Conservation (phyloP, 495 filamentous ascomycete species). For the Massariosphaeria phaeospora region DNA sequence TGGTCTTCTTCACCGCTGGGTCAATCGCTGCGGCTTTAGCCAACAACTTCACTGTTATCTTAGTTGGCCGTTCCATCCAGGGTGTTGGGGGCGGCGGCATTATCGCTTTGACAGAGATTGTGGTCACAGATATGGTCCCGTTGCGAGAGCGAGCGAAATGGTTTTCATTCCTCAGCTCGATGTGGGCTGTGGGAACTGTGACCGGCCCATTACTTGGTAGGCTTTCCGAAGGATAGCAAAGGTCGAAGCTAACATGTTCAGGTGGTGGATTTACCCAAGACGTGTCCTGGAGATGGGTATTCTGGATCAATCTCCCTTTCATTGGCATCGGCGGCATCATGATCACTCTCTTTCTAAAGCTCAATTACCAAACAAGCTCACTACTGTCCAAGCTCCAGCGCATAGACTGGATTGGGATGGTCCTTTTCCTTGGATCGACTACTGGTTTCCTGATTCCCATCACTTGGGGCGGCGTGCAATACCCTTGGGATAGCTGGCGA, state of each 20-base stretch:
- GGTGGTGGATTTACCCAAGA: slow-evolving; percentile 60
- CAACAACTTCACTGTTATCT: slow-evolving; percentile 54
- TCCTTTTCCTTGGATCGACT: slow-evolving; percentile 45
- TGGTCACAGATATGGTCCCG: slow-evolving; percentile 62
- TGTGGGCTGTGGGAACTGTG: slow-evolving; percentile 58
- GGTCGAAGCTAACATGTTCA: too few relatives aligned
- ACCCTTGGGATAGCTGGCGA: slow-evolving; percentile 47
- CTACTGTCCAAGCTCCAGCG: slow-evolving; percentile 35
- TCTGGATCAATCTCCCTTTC: slow-evolving; percentile 56
- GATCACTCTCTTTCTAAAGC: slow-evolving; percentile 48
- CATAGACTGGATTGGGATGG: slow-evolving; percentile 43
- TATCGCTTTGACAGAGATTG: slow-evolving; percentile 57
- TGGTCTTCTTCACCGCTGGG: slow-evolving; percentile 54
- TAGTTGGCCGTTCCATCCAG: slow-evolving; percentile 62
- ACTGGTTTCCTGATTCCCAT: slow-evolving; percentile 53
- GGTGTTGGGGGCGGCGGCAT: slow-evolving; percentile 71
- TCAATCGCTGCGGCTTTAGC: slow-evolving; percentile 57
- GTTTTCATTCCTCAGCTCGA: slow-evolving; percentile 40
- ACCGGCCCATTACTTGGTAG: slow-evolving; percentile 58
- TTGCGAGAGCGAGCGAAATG: slow-evolving; percentile 48
- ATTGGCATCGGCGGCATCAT: slow-evolving; percentile 46
- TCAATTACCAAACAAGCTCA: slow-evolving; percentile 41
- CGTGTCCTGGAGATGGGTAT: slow-evolving; percentile 56
- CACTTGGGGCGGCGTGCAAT: slow-evolving; percentile 55
- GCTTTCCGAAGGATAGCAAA: not conserved